phyloP scores from a whole-genome alignment of 306 rosid species.

The Glycyrrhiza uralensis region DNA sequence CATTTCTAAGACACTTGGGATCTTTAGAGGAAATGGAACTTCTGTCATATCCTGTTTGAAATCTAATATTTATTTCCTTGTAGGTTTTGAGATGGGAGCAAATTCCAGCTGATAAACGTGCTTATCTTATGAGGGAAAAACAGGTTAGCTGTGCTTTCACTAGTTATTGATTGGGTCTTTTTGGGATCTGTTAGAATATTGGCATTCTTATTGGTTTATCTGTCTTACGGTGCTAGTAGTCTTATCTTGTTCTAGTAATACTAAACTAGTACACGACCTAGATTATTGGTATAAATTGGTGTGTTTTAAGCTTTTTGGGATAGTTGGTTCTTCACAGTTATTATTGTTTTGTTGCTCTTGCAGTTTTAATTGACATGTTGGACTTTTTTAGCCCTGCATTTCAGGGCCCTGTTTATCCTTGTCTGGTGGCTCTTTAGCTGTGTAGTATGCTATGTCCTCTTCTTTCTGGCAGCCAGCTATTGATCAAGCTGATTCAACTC shows the following conservation, averaged over 20 bases:
- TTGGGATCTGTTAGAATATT: conserved; percentile 12
- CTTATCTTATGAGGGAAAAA: conserved; percentile 82
- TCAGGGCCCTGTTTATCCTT: background rate
- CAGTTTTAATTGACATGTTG: too few species aligned
- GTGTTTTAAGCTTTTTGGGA: too few species aligned
- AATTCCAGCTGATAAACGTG: conserved; percentile 90
- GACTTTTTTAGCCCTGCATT: too few species aligned
- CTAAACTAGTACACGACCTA: background rate
- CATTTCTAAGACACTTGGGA: conserved; percentile 5
- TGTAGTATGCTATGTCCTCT: background rate
- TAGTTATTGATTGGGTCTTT: background rate
- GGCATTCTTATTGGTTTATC: conserved; percentile 6
- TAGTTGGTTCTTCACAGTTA: too few species aligned
- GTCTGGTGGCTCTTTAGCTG: background rate
- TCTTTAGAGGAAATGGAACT: conserved; percentile 11
- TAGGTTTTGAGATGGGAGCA: conserved; percentile 91
- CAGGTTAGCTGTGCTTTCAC: conserved; percentile 51
- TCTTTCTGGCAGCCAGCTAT: background rate
- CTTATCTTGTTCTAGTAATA: background rate
- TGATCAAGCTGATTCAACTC: background rate
- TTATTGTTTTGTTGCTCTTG: too few species aligned
- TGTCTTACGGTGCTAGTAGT: background rate
- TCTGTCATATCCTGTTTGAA: background rate
- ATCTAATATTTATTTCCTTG: conserved; percentile 15
- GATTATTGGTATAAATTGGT: background rate